A percentile compares a stretch with the other conserved stretches of the same genome.
These are phyloP conservation scores for Trametes sp. DNA, from an alignment of 1,284 basidiomycete genomes.

Conservation along the genomic window DNA sequence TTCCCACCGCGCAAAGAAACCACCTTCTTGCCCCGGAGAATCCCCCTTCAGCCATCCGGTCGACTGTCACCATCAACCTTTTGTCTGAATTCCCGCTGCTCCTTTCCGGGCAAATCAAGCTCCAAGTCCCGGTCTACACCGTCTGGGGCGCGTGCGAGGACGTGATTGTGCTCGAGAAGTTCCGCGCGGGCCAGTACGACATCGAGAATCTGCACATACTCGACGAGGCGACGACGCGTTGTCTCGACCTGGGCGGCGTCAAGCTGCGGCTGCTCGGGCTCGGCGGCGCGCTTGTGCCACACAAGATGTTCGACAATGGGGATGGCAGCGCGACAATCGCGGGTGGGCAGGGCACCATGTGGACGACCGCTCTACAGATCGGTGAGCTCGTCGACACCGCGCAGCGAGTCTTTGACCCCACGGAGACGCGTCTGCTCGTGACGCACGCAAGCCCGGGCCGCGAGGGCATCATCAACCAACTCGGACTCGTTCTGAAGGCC, in stretches of 20 bases:
- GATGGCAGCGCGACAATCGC: constrained; percentile 96
- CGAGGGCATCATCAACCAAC: constrained; percentile 92
- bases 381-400: constrained; percentile 98
- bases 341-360: constrained; percentile 98
- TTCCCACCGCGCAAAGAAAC: constrained; percentile 82
- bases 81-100: constrained; percentile 96
- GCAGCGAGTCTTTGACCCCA: constrained; percentile 90
- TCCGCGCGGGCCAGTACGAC: constrained; percentile 83
- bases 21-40: constrained; percentile 80
- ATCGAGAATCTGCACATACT: constrained; percentile 91
- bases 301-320: constrained; percentile 98
- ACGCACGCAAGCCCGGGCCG: constrained; percentile 94
- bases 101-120: constrained; percentile 86
- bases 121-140: constrained; percentile 93
- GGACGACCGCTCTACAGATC: constrained; percentile 97
- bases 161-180: constrained; percentile 91
- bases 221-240: constrained; percentile 93
- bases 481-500: constrained; percentile 90
- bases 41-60: constrained; percentile 64
- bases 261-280: constrained; percentile 94
- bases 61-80: constrained; percentile 71
- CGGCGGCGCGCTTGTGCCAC: constrained; percentile 94
- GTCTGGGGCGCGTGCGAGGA: constrained; percentile 99
- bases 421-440: constrained; percentile 94
- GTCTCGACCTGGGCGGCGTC: constrained; percentile 92